Percentiles rank a stretch among this genome's conserved stretches.
phyloP scores from a whole-genome alignment of 306 rosid genomes.

The Rosa multiflora region DNA sequence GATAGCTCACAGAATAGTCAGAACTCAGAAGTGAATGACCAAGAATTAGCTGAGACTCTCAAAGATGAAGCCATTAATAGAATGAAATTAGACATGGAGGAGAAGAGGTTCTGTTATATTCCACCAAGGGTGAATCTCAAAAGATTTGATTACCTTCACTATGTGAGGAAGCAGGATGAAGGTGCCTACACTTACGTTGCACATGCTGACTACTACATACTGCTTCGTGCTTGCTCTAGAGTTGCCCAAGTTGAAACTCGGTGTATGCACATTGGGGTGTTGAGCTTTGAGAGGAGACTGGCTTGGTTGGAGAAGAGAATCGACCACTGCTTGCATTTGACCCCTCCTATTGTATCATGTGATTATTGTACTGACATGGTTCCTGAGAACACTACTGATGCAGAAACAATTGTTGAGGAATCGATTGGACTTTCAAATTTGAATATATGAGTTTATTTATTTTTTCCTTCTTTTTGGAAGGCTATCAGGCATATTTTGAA shows the following conservation, averaged over 20 bases:
- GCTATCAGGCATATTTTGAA: not conserved
- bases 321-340: slow-evolving; percentile 42
- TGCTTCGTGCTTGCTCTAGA: slow-evolving; percentile 76
- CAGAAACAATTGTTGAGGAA: not conserved
- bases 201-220: slow-evolving; percentile 87
- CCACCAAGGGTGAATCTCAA: slow-evolving; percentile 50
- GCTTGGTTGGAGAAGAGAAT: slow-evolving; percentile 44
- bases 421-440: not conserved
- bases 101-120: slow-evolving; percentile 69
- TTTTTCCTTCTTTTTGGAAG: not conserved
- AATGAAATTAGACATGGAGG: slow-evolving; percentile 79
- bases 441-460: not conserved
- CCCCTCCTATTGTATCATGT: slow-evolving; percentile 54
- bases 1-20: slow-evolving; percentile 24
- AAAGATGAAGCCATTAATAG: slow-evolving; percentile 49
- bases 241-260: slow-evolving; percentile 68
- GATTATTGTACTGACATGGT: slow-evolving; percentile 45
- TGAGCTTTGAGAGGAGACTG: slow-evolving; percentile 75
- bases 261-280: slow-evolving; percentile 67
- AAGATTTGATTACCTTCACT: slow-evolving; percentile 64
- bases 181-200: slow-evolving; percentile 65
- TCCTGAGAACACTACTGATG: slow-evolving; percentile 21
- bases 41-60: slow-evolving; percentile 4
- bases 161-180: slow-evolving; percentile 60
- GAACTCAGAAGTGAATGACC: slow-evolving; percentile 24